These are phyloP conservation scores for Schizosaccharomyces pombe DNA, from an alignment of 805 yeast genomes.

Conservation along the genomic window DNA sequence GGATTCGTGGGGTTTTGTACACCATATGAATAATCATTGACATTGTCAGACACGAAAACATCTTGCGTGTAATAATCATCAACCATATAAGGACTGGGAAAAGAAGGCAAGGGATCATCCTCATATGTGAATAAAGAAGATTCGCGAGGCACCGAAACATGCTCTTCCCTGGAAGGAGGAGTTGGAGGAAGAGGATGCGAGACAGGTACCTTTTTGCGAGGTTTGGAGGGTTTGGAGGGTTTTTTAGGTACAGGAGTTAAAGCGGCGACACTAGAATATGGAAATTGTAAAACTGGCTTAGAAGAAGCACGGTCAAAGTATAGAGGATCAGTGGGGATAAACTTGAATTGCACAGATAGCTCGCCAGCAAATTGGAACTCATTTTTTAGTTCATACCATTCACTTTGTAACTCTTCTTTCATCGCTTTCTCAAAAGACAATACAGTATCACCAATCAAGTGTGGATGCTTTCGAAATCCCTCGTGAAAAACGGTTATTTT, in stretches of 20 bases:
- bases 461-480: slow-evolving; percentile 44
- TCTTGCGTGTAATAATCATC: neutral
- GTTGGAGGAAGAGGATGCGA: slow-evolving; percentile 4
- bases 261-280: neutral
- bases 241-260: neutral
- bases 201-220: neutral
- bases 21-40: neutral
- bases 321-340: slow-evolving; percentile 32
- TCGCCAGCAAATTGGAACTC: slow-evolving; percentile 65
- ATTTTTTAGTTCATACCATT: slow-evolving; percentile 53
- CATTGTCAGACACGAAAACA: neutral
- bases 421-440: slow-evolving; percentile 58
- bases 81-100: neutral
- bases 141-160: neutral
- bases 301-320: neutral
- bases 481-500: slow-evolving; percentile 58
- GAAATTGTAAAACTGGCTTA: neutral
- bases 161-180: slow-evolving; percentile 3
- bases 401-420: slow-evolving; percentile 52
- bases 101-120: neutral
- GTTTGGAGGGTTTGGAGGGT: neutral
- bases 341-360: slow-evolving; percentile 76
- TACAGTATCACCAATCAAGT: slow-evolving; percentile 59
- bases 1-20: too few relatives aligned
- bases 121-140: neutral